A percentile compares a stretch with the other conserved stretches of the same genome.
These are phyloP conservation scores for Saprolegnia parasitica DNA, from an alignment of 352 stramenopile genomes.

Conservation along the genomic window DNA sequence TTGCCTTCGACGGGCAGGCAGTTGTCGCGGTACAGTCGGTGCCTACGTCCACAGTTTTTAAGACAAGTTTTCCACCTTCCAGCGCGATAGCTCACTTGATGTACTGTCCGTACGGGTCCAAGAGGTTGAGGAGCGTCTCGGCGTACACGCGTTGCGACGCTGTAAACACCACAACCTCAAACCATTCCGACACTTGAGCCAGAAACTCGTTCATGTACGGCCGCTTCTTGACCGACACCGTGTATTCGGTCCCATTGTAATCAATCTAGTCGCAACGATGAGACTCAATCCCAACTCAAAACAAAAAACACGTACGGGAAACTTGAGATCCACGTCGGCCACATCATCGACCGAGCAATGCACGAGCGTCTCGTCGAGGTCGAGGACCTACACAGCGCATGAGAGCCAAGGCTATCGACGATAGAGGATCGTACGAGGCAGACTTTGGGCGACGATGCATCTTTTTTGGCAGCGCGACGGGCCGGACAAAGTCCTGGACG, in stretches of 20 bases:
- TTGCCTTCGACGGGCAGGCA: slow-evolving; percentile 97
- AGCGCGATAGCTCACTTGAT: slow-evolving; percentile 62
- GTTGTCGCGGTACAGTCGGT: slow-evolving; percentile 93
- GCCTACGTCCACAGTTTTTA: slow-evolving; percentile 41
- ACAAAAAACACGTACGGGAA: slow-evolving; percentile 68
- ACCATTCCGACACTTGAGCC: slow-evolving; percentile 84
- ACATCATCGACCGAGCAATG: slow-evolving; percentile 97
- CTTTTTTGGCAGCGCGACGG: slow-evolving; percentile 53
- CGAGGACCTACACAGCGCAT: slow-evolving; percentile 71
- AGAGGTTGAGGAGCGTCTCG: slow-evolving; percentile 94
- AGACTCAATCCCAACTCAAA: neutral
- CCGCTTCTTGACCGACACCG: slow-evolving; percentile 95
- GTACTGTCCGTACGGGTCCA: slow-evolving; percentile 90
- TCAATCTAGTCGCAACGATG: slow-evolving; percentile 44
- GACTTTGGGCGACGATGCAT: slow-evolving; percentile 55
- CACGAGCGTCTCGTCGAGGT: slow-evolving; percentile 99
- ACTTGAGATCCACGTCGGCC: slow-evolving; percentile 91
- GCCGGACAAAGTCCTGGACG: slow-evolving; percentile 45
- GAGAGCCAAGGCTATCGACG: neutral
- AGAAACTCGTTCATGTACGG: slow-evolving; percentile 96
- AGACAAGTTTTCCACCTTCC: neutral
- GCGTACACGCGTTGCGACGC: slow-evolving; percentile 94
- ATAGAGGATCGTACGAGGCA: slow-evolving; percentile 44
- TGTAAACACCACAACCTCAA: slow-evolving; percentile 99
- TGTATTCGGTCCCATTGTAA: slow-evolving; percentile 94